These are phyloP conservation scores for Gonium pectorale DNA, from an alignment of 139 green algal genomes.

Conservation along the genomic window DNA sequence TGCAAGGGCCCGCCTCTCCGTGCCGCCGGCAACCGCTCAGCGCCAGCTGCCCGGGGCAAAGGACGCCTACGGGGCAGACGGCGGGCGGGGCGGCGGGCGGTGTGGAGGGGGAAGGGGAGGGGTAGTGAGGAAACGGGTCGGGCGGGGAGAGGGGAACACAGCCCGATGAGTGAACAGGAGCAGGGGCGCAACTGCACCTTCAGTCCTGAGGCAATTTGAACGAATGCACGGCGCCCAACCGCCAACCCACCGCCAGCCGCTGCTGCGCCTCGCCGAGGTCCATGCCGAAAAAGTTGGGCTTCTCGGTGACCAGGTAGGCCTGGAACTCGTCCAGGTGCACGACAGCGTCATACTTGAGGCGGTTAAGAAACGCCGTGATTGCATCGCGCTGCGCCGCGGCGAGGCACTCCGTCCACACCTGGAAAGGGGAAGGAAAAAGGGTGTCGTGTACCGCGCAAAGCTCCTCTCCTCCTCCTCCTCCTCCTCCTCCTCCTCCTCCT, in stretches of 20 bases:
- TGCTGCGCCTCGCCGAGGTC: conserved; percentile 20
- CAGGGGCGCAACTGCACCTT: no score
- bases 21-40: no score
- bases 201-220: background rate
- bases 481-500: no score
- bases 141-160: background rate
- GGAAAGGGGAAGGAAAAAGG: background rate
- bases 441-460: no score
- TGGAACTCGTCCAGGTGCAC: conserved; percentile 36
- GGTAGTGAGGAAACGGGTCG: background rate
- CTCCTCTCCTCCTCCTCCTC: no score
- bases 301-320: conserved; percentile 42
- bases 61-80: conserved; percentile 9
- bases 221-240: background rate
- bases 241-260: background rate
- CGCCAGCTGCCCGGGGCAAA: conserved; percentile 32
- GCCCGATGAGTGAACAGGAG: no score
- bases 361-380: conserved; percentile 17
- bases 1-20: no score
- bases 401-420: conserved; percentile 16
- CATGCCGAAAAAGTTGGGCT: conserved; percentile 49
- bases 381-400: background rate
- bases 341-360: conserved; percentile 32
- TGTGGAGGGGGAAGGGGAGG: background rate
- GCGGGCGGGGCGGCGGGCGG: background rate